phyloP scores from a whole-genome alignment of 768 basidiomycete genomes.

The Tephrocybe sp. region DNA sequence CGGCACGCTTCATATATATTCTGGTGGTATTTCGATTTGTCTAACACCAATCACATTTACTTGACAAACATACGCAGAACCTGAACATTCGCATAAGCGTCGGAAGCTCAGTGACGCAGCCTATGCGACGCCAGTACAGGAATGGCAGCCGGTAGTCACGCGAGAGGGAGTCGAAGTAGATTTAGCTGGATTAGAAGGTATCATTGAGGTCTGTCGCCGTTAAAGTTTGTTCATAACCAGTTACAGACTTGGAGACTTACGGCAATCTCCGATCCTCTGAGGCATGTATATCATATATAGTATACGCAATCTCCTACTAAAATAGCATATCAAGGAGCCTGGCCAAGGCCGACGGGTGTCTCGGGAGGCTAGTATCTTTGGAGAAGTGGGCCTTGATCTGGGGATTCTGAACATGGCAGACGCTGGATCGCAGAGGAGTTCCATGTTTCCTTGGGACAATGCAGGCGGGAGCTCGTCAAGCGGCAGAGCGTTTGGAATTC shows the following conservation, averaged over 20 bases:
- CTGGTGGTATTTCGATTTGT: constrained; percentile 34
- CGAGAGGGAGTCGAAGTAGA: constrained; percentile 1
- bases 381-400: constrained; percentile 49
- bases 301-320: neutral
- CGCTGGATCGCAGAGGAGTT: constrained; percentile 63
- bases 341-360: constrained; percentile 81
- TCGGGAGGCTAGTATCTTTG: constrained; percentile 50
- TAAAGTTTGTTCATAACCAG: neutral
- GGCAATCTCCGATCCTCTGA: constrained; percentile 53
- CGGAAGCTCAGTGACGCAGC: constrained; percentile 31
- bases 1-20: constrained; percentile 40
- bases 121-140: neutral
- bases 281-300: constrained; percentile 28
- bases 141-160: neutral
- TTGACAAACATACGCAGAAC: constrained; percentile 27
- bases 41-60: too few relatives aligned
- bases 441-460: constrained; percentile 84
- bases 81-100: constrained; percentile 46
- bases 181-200: constrained; percentile 6
- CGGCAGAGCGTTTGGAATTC: constrained; percentile 34
- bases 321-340: constrained; percentile 55
- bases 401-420: constrained; percentile 34
- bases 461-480: constrained; percentile 68
- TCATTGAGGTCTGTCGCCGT: neutral
- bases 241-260: constrained; percentile 7